phyloP scores from a whole-genome alignment of 345 rosid genomes.

The Streptanthus diversifolius region DNA sequence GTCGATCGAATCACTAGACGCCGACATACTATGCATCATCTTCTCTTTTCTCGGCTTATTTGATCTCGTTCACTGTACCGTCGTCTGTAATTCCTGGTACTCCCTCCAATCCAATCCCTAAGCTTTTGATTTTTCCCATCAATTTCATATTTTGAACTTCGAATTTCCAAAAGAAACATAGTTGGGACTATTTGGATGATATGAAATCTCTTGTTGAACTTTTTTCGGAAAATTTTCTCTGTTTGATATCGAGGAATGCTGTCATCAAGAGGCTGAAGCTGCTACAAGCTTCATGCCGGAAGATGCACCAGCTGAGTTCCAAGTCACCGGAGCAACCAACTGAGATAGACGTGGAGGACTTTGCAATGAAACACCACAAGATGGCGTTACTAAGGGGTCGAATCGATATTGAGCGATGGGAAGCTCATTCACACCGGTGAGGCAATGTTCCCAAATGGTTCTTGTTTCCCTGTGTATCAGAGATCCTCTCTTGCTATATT shows the following conservation, averaged over 20 bases:
- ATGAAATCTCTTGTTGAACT: not conserved
- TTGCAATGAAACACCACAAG: conserved; percentile 67
- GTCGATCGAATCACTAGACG: conserved; percentile 44
- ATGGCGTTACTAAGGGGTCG: conserved; percentile 45
- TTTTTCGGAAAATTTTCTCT: not conserved
- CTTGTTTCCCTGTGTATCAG: not conserved
- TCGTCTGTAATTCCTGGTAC: conserved; percentile 81
- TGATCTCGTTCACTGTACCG: conserved; percentile 74
- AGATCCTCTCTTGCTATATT: not conserved
- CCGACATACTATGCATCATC: conserved; percentile 56
- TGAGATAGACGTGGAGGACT: conserved; percentile 43
- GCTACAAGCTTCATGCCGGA: conserved; percentile 47
- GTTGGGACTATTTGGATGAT: not conserved
- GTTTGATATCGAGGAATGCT: conserved; percentile 47
- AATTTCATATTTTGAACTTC: not conserved
- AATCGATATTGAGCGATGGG: conserved; percentile 66
- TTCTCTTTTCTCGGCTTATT: conserved; percentile 71
- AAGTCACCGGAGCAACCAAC: conserved; percentile 36
- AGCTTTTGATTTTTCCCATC: not conserved
- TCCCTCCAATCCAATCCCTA: not conserved
- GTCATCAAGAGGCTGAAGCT: conserved; percentile 50
- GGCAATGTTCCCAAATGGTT: not conserved
- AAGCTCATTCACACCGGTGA: conserved; percentile 73
- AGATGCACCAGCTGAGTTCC: conserved; percentile 37
- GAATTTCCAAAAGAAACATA: not conserved